Percentiles rank a stretch among this genome's conserved stretches.
Conservation (phyloP, 371 early-diverging fungal genomes). For the Mortierella polycephala region DNA sequence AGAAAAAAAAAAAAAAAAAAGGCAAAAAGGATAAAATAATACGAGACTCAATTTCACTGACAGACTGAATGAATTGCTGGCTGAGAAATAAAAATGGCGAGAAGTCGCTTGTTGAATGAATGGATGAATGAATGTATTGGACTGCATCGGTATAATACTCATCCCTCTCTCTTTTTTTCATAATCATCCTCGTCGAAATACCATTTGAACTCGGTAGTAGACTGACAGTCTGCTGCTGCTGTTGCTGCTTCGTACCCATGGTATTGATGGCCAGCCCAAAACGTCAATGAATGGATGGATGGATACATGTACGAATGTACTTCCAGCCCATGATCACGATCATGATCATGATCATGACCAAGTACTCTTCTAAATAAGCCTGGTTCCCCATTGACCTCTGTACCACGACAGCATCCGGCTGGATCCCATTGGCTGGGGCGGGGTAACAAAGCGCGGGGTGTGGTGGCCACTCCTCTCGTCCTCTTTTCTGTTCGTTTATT, state of each 20-base stretch:
- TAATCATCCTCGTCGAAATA: too few relatives aligned
- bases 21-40: background rate
- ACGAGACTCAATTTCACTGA: too few relatives aligned
- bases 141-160: too few relatives aligned
- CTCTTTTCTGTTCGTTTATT: background rate
- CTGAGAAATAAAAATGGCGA: background rate
- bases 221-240: too few relatives aligned
- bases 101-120: too few relatives aligned
- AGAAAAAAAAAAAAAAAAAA: constrained; percentile 3
- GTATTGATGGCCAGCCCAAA: background rate
- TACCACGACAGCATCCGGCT: constrained; percentile 26
- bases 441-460: background rate
- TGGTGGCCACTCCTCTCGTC: too few relatives aligned
- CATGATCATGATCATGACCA: background rate
- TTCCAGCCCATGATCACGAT: background rate
- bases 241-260: too few relatives aligned
- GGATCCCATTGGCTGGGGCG: constrained; percentile 27
- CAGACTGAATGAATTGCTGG: too few relatives aligned
- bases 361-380: background rate
- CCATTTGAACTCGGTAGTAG: too few relatives aligned
- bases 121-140: too few relatives aligned
- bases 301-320: background rate
- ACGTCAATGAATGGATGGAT: background rate
- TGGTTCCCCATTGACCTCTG: constrained; percentile 13
- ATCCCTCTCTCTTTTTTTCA: too few relatives aligned